These are phyloP conservation scores for Naganishia friedmannii DNA, from an alignment of 768 basidiomycete species.

Conservation along the genomic window DNA sequence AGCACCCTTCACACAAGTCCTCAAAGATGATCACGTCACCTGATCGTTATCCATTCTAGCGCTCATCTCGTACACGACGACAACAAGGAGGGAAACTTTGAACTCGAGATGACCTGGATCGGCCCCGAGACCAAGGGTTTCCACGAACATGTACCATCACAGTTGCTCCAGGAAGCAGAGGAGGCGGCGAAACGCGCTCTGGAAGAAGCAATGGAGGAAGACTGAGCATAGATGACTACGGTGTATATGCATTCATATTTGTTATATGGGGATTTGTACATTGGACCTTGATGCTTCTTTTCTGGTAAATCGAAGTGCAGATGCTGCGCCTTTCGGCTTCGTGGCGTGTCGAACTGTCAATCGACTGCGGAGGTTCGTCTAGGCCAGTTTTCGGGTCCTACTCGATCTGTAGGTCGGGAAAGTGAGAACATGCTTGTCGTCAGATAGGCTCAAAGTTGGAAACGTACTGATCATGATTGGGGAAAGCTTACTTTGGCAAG, in stretches of 20 bases:
- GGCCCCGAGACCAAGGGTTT: slow-evolving; percentile 74
- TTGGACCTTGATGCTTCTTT: not conserved
- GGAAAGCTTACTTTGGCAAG: slow-evolving; percentile 44
- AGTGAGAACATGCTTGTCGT: not conserved
- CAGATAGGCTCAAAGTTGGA: not conserved
- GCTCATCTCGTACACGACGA: slow-evolving; percentile 98
- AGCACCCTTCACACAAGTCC: slow-evolving; percentile 50
- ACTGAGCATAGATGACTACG: slow-evolving; percentile 32
- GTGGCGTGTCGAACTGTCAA: not conserved
- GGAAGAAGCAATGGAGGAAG: slow-evolving; percentile 59
- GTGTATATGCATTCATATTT: not conserved
- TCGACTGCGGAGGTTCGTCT: not conserved
- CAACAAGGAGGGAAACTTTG: slow-evolving; percentile 96
- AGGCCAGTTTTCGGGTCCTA: slow-evolving; percentile 9
- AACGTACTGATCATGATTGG: not conserved
- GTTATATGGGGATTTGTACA: slow-evolving; percentile 4
- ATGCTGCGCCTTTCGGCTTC: not conserved
- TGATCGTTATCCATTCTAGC: slow-evolving; percentile 55
- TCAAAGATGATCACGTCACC: slow-evolving; percentile 3
- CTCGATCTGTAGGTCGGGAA: not conserved
- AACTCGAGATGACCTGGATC: slow-evolving; percentile 97
- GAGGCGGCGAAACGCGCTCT: slow-evolving; percentile 79
- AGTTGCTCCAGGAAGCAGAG: slow-evolving; percentile 80
- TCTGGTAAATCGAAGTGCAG: not conserved
- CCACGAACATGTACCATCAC: slow-evolving; percentile 80